Conservation (phyloP, 441 rosid genomes). For the Bruguiera hainesii region DNA sequence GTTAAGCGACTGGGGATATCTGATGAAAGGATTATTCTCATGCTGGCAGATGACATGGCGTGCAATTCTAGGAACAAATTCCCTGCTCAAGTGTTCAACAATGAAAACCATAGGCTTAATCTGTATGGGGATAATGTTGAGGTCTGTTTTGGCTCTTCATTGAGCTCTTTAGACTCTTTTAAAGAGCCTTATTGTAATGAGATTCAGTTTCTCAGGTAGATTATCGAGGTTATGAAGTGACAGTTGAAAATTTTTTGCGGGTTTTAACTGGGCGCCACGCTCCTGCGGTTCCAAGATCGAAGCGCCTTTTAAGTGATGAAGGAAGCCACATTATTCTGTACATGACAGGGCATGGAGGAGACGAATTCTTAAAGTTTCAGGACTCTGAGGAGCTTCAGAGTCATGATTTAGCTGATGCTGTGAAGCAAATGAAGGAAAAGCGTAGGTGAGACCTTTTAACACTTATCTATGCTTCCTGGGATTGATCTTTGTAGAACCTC, state of each 20-base stretch:
- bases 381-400: conserved; percentile 99
- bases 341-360: conserved; percentile 99
- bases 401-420: conserved; percentile 99
- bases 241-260: conserved; percentile 80
- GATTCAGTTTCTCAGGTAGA: conserved; percentile 66
- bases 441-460: conserved; percentile 41
- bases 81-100: conserved; percentile 98
- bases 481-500: neutral
- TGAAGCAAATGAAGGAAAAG: conserved; percentile 99
- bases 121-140: conserved; percentile 97
- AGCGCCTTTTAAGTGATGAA: conserved; percentile 96
- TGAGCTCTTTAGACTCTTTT: conserved; percentile 5
- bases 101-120: conserved; percentile 89
- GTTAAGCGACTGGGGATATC: conserved; percentile 95
- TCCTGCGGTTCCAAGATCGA: conserved; percentile 94
- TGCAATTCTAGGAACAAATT: conserved; percentile 92
- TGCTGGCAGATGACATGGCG: conserved; percentile 99
- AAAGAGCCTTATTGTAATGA: conserved; percentile 27
- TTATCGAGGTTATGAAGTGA: conserved; percentile 96
- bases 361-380: conserved; percentile 93
- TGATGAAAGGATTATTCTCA: conserved; percentile 91
- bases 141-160: conserved; percentile 40
- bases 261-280: conserved; percentile 91
- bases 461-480: conserved; percentile 1
- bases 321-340: conserved; percentile 96